These are phyloP conservation scores for Cylindrotheca closterium DNA, from an alignment of 108 stramenopile genomes.

Conservation along the genomic window DNA sequence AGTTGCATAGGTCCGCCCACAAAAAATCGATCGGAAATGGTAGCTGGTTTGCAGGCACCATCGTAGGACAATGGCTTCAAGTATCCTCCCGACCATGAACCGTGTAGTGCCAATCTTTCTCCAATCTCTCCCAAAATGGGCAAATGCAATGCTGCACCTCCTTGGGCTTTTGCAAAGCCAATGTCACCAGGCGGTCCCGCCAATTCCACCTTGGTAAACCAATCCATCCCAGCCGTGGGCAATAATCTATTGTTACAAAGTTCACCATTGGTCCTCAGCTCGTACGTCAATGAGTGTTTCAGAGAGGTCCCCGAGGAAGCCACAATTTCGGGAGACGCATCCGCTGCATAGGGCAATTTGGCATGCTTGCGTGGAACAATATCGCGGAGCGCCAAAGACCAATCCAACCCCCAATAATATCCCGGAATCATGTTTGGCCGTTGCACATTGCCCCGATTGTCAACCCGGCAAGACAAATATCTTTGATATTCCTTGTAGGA, in stretches of 20 bases:
- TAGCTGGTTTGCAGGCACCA: conserved; percentile 55
- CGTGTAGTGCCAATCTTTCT: conserved; percentile 67
- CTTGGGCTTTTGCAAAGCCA: conserved; percentile 66
- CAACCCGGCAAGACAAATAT: conserved; percentile 41
- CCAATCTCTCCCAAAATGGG: conserved; percentile 13
- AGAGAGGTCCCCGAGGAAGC: conserved; percentile 52
- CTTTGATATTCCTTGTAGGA: conserved; percentile 72
- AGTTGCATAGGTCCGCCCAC: conserved; percentile 79
- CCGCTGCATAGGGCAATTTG: conserved; percentile 55
- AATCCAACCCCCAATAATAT: conserved; percentile 63
- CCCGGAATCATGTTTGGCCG: conserved; percentile 42
- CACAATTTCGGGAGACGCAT: conserved; percentile 75
- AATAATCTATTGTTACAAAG: conserved; percentile 42
- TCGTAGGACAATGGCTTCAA: conserved; percentile 53
- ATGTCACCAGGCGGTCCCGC: conserved; percentile 80
- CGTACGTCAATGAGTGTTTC: conserved; percentile 63
- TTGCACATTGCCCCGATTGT: conserved; percentile 46
- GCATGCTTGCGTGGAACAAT: conserved; percentile 66
- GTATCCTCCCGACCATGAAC: conserved; percentile 46
- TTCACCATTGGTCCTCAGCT: conserved; percentile 54
- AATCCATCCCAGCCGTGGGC: conserved; percentile 69
- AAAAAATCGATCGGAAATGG: conserved; percentile 80
- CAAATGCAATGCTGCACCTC: conserved; percentile 57
- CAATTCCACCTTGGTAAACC: conserved; percentile 46
- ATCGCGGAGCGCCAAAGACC: conserved; percentile 61